Evolutionary conservation across 83 land plant genomes (phyloP), one percentile per base, ranked within the genome.

Genomic region (Picea abies): DNA sequence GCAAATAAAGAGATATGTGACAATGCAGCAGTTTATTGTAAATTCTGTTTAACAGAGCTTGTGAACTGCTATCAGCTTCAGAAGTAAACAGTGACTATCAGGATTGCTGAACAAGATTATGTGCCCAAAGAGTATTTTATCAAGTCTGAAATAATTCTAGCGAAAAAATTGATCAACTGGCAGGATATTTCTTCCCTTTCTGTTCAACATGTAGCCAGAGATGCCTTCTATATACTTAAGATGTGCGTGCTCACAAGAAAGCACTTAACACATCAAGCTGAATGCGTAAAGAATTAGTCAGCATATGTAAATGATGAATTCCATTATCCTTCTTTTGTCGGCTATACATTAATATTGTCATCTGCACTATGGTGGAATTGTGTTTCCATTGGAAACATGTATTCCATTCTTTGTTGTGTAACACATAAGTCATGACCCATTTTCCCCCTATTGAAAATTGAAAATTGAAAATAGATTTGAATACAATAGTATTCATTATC

Each of bases 21-120:
- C 56, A 49, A 49, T 9, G 12, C 11, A 49, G 56, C 56, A 52
- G 56, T 52, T 52, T 52, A 52, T 52, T 52, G 14, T 52, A 11
- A 52, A 52, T 52, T 52, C 12, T 52, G 56, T 22, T 91, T 61
- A 78, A 84, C 14, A 88, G 87, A 73, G 94, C 92, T 25, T n/a
- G 83, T 56, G 81, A 89, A 62, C 77, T 96, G 16, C 79, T 96
- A 66, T 79, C 32, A 41, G 72, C 66, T 35, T 69, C 91, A 20
- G 60, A 90, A 44, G 60, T 90, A 63, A 84, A 85, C 73, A 91
- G 83, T 35, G 95, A 88, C 58, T 73, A 39, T n/a, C 25, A 20
- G 22, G 77, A 44, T 44, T 19, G 22, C 77, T 73, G 77, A 58
- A 44, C 22, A 44, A 73, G 14, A n/a, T 73, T 73, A 44, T 11